phyloP scores from a whole-genome alignment of 768 basidiomycete genomes.

The Podaxis rugospora region DNA sequence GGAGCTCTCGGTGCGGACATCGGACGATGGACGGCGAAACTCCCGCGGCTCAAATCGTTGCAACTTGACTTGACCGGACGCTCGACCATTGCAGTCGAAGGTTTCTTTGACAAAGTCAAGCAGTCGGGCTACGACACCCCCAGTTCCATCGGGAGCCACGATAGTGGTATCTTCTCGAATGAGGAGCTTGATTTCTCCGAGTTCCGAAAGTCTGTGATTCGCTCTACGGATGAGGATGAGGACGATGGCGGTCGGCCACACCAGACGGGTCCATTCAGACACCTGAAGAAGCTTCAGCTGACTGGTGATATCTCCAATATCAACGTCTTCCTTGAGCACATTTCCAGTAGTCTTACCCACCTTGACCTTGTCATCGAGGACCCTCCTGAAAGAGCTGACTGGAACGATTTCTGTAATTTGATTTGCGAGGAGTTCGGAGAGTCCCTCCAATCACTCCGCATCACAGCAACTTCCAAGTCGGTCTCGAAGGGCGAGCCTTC shows the following conservation, averaged over 20 bases:
- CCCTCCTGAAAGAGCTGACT: constrained; percentile 69
- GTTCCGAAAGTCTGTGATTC: constrained; percentile 64
- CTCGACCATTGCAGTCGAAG: constrained; percentile 66
- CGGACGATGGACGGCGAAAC: constrained; percentile 69
- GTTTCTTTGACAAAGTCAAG: constrained; percentile 71
- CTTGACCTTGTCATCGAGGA: constrained; percentile 79
- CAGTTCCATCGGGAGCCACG: constrained; percentile 59
- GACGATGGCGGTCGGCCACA: constrained; percentile 9
- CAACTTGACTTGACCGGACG: constrained; percentile 71
- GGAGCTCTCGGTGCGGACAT: constrained; percentile 67
- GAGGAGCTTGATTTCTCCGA: constrained; percentile 77
- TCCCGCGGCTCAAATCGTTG: constrained; percentile 57
- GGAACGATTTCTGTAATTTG: constrained; percentile 65
- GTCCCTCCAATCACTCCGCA: constrained; percentile 55
- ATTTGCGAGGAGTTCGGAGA: constrained; percentile 60
- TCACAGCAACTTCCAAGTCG: constrained; percentile 64
- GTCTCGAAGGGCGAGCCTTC: constrained; percentile 63
- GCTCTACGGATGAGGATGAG: constrained; percentile 56
- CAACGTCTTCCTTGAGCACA: constrained; percentile 65
- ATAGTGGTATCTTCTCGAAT: constrained; percentile 75
- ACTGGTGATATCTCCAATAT: constrained; percentile 70
- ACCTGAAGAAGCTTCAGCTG: constrained; percentile 57
- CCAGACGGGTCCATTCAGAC: constrained; percentile 47
- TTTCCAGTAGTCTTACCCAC: constrained; percentile 59
- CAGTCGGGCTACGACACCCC: constrained; percentile 71